A percentile compares a stretch with the other conserved stretches of the same genome.
Conservation (phyloP, 208 protist genomes). For the Balamuthia mandrillaris region DNA sequence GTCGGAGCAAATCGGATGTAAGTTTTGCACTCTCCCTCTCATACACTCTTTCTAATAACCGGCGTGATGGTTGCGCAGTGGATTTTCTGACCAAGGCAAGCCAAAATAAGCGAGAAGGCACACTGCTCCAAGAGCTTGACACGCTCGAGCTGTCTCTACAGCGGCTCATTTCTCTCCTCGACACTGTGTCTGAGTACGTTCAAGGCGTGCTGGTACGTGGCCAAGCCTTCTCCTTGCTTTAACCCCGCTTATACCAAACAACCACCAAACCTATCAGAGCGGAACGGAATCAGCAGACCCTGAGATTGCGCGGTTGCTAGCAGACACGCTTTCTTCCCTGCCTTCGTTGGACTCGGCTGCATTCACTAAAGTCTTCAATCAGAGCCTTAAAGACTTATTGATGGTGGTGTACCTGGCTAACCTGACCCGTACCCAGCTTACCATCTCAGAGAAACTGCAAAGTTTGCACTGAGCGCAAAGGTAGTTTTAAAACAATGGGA, state of each 20-base stretch:
- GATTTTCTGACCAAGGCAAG: background rate
- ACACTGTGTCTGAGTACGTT: slow-evolving; percentile 52
- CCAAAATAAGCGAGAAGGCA: background rate
- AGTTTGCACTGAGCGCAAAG: too few species aligned
- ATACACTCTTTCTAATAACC: slow-evolving; percentile 12
- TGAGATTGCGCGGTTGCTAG: slow-evolving; percentile 56
- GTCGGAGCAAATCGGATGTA: slow-evolving; percentile 4
- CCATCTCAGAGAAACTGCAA: slow-evolving; percentile 64
- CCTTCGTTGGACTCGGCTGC: slow-evolving; percentile 54
- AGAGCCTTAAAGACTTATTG: slow-evolving; percentile 67
- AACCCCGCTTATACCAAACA: too few species aligned
- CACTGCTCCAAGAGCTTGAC: slow-evolving; percentile 57
- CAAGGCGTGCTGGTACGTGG: slow-evolving; percentile 50
- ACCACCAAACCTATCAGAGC: too few species aligned
- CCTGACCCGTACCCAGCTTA: slow-evolving; percentile 67
- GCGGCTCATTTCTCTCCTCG: slow-evolving; percentile 53
- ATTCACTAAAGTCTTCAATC: slow-evolving; percentile 70
- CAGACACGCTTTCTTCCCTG: slow-evolving; percentile 53
- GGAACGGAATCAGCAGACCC: slow-evolving; percentile 55
- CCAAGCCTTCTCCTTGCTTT: too few species aligned
- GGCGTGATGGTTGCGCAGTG: too few species aligned
- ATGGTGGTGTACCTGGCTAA: slow-evolving; percentile 71
- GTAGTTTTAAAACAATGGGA: too few species aligned
- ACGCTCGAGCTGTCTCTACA: slow-evolving; percentile 49
- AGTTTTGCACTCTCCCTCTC: too few species aligned